Evolutionary conservation across 1,284 basidiomycete genomes (phyloP).

Genomic region (Marasmius sp.): DNA sequence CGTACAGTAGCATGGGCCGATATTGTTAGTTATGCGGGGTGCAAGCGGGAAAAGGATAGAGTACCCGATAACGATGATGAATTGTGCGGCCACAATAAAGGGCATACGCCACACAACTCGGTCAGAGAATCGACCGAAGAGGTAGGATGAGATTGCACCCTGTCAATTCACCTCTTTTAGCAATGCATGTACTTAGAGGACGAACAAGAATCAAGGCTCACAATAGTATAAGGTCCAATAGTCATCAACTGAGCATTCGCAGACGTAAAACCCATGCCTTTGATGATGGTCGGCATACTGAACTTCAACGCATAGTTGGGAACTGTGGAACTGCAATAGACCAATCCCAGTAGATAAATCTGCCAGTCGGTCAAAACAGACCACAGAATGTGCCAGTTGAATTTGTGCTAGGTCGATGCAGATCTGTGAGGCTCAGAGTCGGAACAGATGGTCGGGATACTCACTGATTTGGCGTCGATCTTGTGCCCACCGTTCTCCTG

Average conservation of each 20-base stretch:
- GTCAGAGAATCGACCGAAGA: neutral
- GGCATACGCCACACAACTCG: neutral
- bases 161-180: neutral
- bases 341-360: neutral
- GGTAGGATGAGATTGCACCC: neutral
- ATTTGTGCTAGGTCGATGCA: neutral
- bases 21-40: neutral
- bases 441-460: neutral
- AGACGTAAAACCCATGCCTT: neutral
- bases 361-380: neutral
- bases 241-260: neutral
- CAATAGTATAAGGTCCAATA: neutral
- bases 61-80: neutral
- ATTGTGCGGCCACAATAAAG: neutral
- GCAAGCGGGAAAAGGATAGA: neutral
- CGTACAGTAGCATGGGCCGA: neutral
- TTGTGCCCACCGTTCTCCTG: neutral
- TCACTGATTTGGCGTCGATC: neutral
- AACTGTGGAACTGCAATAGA: neutral
- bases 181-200: neutral
- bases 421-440: neutral
- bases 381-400: neutral
- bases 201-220: neutral
- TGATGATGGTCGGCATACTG: constrained; percentile 1
- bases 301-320: neutral